Conservation (phyloP, 331 rosid species). For the Pyrus hybrid region DNA sequence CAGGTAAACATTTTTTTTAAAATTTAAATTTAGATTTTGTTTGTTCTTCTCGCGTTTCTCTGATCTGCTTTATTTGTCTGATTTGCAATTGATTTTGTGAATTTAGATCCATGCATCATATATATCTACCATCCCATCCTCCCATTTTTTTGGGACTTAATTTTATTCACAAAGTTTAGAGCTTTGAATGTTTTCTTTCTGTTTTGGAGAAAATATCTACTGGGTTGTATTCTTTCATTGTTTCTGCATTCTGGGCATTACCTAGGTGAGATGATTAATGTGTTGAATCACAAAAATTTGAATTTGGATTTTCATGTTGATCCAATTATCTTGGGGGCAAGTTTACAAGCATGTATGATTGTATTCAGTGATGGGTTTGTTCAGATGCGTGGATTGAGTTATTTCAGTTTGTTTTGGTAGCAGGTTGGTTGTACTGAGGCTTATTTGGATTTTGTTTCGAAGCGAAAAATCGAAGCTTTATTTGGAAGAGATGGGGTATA, state of each 20-base stretch:
- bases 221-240: not conserved
- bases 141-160: not conserved
- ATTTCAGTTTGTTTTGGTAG: not conserved
- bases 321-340: not conserved
- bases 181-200: not conserved
- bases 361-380: not conserved
- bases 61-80: slow-evolving; percentile 1
- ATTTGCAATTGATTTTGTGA: not conserved
- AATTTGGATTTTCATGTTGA: not conserved
- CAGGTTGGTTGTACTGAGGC: slow-evolving; percentile 30
- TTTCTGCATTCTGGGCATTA: not conserved
- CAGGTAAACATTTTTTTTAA: not conserved
- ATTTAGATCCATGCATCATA: not conserved
- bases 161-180: not conserved
- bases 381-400: not conserved
- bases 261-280: not conserved
- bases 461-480: too few relatives aligned
- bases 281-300: not conserved
- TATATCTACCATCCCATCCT: not conserved
- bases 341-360: not conserved
- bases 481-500: too few relatives aligned
- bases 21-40: not conserved
- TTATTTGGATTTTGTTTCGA: too few relatives aligned
- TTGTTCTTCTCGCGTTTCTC: not conserved
- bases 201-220: not conserved